Conservation (phyloP, 768 basidiomycete species). For the Suillus occidentalis region DNA sequence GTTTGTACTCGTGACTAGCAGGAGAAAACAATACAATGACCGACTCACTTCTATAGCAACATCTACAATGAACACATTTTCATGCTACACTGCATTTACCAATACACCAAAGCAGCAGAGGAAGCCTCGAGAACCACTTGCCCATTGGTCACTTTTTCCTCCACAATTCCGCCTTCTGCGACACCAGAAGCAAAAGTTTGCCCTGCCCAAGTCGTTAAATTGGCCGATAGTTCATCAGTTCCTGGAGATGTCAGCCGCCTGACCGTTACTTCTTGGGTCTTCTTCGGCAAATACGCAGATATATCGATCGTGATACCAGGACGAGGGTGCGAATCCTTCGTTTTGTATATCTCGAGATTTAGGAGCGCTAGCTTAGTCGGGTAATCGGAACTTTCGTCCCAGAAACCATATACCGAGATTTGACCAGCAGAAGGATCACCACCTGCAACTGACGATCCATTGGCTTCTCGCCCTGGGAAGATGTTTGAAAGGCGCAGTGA, state of each 20-base stretch:
- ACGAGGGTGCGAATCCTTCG: constrained; percentile 41
- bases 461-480: constrained; percentile 50
- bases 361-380: constrained; percentile 49
- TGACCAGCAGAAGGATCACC: constrained; percentile 50
- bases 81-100: constrained; percentile 17
- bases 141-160: constrained; percentile 39
- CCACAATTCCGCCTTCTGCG: constrained; percentile 37
- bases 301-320: constrained; percentile 48
- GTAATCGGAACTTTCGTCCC: constrained; percentile 36
- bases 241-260: constrained; percentile 48
- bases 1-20: not conserved
- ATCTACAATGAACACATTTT: not conserved
- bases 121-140: constrained; percentile 38
- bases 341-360: constrained; percentile 53
- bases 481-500: constrained; percentile 47
- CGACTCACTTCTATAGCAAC: not conserved
- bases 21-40: not conserved
- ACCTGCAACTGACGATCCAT: constrained; percentile 50
- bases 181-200: constrained; percentile 44
- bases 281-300: constrained; percentile 36
- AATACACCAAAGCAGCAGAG: constrained; percentile 36
- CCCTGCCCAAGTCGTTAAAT: constrained; percentile 50
- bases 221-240: constrained; percentile 44
- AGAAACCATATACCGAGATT: constrained; percentile 52
- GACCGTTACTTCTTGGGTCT: constrained; percentile 33